Conservation (phyloP, 2,329 filamentous ascomycete species). For the Monosporascus ibericus region DNA sequence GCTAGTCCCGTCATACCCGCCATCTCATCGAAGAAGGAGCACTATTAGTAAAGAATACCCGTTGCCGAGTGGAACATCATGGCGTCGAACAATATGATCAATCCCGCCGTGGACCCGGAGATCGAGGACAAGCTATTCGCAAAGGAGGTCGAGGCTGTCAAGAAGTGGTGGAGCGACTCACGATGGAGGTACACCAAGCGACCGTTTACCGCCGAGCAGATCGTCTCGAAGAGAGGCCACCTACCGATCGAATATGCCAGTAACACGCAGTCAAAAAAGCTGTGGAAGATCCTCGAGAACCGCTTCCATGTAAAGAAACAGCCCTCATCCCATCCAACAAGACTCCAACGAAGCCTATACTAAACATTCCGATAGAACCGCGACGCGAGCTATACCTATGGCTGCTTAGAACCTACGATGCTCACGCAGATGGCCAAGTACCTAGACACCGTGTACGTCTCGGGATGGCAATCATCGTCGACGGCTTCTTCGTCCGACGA, state of each 20-base stretch:
- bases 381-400: conserved; percentile 90
- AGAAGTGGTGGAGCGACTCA: conserved; percentile 89
- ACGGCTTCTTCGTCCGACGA: conserved; percentile 93
- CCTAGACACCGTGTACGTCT: conserved; percentile 96
- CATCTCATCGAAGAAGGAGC: not conserved
- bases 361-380: conserved; percentile 49
- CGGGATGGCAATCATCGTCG: conserved; percentile 96
- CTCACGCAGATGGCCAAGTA: conserved; percentile 99
- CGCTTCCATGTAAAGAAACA: conserved; percentile 65
- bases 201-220: conserved; percentile 92
- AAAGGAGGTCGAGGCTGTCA: conserved; percentile 79
- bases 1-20: not conserved
- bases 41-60: conserved; percentile 9
- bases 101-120: conserved; percentile 48
- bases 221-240: conserved; percentile 89
- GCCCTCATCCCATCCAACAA: no score
- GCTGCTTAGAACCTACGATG: conserved; percentile 96
- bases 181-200: conserved; percentile 91
- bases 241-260: conserved; percentile 88
- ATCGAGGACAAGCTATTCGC: conserved; percentile 63
- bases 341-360: not conserved
- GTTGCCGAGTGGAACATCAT: conserved; percentile 32
- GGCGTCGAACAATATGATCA: conserved; percentile 59
- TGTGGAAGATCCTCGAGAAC: conserved; percentile 83
- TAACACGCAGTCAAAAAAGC: conserved; percentile 85